Evolutionary conservation across 495 filamentous ascomycete species (phyloP), one percentile per base, ranked within the genome.

Genomic region (Hypomontagnella submonticulosa): DNA sequence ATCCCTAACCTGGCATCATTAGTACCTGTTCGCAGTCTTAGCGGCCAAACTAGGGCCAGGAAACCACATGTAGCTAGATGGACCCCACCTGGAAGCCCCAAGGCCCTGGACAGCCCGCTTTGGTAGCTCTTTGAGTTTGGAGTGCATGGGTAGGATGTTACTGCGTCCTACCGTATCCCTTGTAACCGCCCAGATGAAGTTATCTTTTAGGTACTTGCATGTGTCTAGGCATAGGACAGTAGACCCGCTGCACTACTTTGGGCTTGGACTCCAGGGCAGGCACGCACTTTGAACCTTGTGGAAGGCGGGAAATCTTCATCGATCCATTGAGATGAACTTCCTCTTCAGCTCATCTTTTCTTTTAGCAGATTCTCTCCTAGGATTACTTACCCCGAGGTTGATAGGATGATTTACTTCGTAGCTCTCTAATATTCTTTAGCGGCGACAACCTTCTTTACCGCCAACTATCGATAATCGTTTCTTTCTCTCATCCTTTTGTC

Each of bases 31-130:
- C 58, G 59, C 55, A 55, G 59, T 33, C 36, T 43, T 63, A 59
- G 54, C 65, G 59, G 48, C 42, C 12, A 47, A 38, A 49, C 65
- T 68, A 63, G 65, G 48, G 54, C 43, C 36, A 52, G 32, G 42
- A 54, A 59, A 20, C 65, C 55, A 67, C 53, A 62, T 62, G 16
- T 44, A 63, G 58, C 52, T 67, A 63, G 57, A 23, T 20, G 6
- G 13, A 12, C 11, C 20, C 64, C 59, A 58, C 59, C 49, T 42
- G 30, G 53, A 52, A 27, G 63, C 46, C 57, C 46, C 57, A 57
- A 27, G 47, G 40, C 57, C 63, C 63, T 61, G 46, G 57, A 34
- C 61, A 32, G 32, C 37, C 57, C 57, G 38, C 57, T 57, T 46
- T 47, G 44, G 36, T 15, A 57, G 38, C 57, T 61, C 40, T 61